A percentile compares a stretch with the other conserved stretches of the same genome.
These are phyloP conservation scores for Hanseniaspora pseudoguilliermondii DNA, from an alignment of 805 yeast species.

Conservation along the genomic window DNA sequence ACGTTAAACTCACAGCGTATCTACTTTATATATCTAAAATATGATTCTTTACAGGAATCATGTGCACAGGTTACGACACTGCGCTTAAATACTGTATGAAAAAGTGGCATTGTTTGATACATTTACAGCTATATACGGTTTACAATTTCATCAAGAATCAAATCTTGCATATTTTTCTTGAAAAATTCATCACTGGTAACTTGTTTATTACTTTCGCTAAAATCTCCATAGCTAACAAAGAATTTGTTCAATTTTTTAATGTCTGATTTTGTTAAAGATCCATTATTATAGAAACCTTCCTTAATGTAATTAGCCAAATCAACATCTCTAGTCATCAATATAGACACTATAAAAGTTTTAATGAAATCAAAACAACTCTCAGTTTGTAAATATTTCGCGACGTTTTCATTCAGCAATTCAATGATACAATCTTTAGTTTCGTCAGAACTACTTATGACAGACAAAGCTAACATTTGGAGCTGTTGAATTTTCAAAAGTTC, in stretches of 20 bases:
- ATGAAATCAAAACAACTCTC: not conserved
- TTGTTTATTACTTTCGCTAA: not conserved
- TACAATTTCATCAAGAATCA: not conserved
- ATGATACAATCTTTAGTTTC: not conserved
- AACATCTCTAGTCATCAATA: conserved; percentile 1
- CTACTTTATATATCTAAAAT: too few species aligned
- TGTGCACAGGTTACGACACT: too few species aligned
- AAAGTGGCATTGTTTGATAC: too few species aligned
- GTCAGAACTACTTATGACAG: not conserved
- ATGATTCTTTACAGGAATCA: too few species aligned
- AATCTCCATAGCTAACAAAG: conserved; percentile 3
- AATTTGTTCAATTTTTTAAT: not conserved
- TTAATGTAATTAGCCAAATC: conserved; percentile 10
- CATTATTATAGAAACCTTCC: conserved; percentile 5
- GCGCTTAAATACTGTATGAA: too few species aligned
- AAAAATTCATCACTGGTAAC: not conserved
- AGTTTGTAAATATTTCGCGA: not conserved
- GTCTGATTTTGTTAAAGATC: not conserved
- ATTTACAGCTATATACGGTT: not conserved
- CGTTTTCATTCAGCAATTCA: not conserved
- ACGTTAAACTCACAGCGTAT: too few species aligned
- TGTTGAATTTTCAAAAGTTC: not conserved
- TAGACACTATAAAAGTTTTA: not conserved
- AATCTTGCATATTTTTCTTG: not conserved
- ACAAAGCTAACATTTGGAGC: not conserved